Evolutionary conservation across 2,329 filamentous ascomycete genomes (phyloP), one percentile per base, ranked within the genome.

Genomic region (Pseudogymnoascus pannorum): DNA sequence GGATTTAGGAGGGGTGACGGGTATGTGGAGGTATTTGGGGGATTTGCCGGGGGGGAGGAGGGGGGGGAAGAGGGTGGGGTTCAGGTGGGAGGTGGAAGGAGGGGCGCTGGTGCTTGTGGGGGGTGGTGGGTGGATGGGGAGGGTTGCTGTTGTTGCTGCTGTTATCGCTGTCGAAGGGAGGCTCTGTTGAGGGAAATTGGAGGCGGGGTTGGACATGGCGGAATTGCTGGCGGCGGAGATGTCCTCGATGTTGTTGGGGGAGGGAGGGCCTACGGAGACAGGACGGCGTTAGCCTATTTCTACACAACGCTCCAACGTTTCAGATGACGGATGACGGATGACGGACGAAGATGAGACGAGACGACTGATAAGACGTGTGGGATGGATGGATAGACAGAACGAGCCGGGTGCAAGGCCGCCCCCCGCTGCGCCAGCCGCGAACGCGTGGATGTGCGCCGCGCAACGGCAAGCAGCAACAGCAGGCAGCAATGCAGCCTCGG

Each of bases 71-170:
- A 24, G 40, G 18, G 16, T 12, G 40, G 22, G 40, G 40, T 20
- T 11, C 5, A 57, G 18, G 18, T 18, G 22, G 18, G 26, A n/a
- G 22, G n/a, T 9, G 51, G 26, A 7, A 14, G 26, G 6, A 1
- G 22, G 16, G 16, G 51, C 3, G 40, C 5, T 48, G 40, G 40
- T 20, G 8, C 4, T 24, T 0, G 16, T 20, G 40, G 40, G 16
- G 16, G 38, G 2, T 5, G 40, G 40, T 5, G 18, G 40, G 40
- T 20, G 18, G 40, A 24, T 20, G 16, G 22, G 40, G 91, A 1
- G 92, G 92, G 59, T 96, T 83, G 66, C 94, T 88, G 57, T 91
- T 91, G 73, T 97, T n/a, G 33, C n/a, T 5, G 31, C 2, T 33
- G 31, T 11, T 33, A 4, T 12, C 31, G 31, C n/a, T n/a, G n/a